Base-by-base conservation (phyloP, 1,139 yeast species). In the Saccharomyces hybrid region DNA sequence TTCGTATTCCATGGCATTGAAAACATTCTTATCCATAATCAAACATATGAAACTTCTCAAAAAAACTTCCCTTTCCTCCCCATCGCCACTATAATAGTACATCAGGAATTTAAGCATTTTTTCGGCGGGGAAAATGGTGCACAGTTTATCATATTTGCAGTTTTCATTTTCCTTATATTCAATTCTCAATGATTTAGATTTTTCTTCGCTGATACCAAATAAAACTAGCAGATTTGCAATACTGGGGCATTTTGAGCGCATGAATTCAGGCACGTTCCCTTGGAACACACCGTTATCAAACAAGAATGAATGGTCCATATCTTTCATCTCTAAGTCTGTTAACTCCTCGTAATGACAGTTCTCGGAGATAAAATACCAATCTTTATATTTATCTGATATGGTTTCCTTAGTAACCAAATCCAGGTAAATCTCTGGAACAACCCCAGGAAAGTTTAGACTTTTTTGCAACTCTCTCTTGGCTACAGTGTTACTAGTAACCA, bases 291-390 rank as follows among this genome's bases (percentile, higher is more conserved):
- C 38, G 38, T 32, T 32, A 32, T 13, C 38, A 32, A 32, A 32
- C 14, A 32, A 1, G 38, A 32, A 32, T n/a, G 38, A 32, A 32
- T 32, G 38, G 38, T 32, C 38, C 38, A 32, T 29, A 13, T 50
- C 41, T 41, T 42, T 53, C 53, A 53, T 46, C 14, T 47, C 14
- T n/a, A 44, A 44, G 14, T 49, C 51, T 20, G 47, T 48, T 3
- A 31, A 46, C 20, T 32, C 38, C 3, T 32, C 38, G 38, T 32
- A 32, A 3, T 29, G 51, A 56, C 41, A 47, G 32, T 56, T 47
- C 20, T 56, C 56, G 2, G 56, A 56, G 14, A 67, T 54, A 47
- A 65, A 66, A 56, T 61, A 62, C 70, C 70, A 67, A 52, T 67
- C 71, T 31, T 54, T 49, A 53, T 53, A 62, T 42, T 56, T 58